Evolutionary conservation across 1,139 yeast species (phyloP).

Genomic region (Saccharomyces hybrid): DNA sequence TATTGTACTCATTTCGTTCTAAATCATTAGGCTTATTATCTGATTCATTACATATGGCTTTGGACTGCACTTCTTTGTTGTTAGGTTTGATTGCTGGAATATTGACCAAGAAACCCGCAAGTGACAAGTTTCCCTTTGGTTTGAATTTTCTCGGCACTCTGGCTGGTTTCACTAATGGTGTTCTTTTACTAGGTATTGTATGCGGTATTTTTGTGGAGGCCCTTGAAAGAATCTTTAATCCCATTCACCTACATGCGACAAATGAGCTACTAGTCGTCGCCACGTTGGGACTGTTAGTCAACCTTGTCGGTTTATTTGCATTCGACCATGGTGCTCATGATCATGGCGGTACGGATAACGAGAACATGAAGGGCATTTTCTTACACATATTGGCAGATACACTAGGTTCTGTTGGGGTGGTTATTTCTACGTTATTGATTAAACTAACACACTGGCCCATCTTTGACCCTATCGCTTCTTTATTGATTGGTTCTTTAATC

Average conservation of each 20-base stretch:
- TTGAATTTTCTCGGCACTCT: conserved; percentile 77
- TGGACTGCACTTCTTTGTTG: conserved; percentile 85
- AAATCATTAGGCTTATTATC: conserved; percentile 86
- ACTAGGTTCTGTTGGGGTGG: conserved; percentile 93
- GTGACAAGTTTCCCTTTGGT: conserved; percentile 78
- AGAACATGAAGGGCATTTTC: conserved; percentile 92
- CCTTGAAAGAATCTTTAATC: conserved; percentile 66
- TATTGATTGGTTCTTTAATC: conserved; percentile 76
- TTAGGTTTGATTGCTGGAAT: conserved; percentile 85
- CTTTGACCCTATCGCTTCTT: conserved; percentile 88
- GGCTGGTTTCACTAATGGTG: conserved; percentile 94
- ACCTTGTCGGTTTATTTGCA: conserved; percentile 87
- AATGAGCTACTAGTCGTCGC: conserved; percentile 85
- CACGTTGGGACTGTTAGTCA: conserved; percentile 74
- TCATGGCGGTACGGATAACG: conserved; percentile 42
- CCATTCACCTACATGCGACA: conserved; percentile 70
- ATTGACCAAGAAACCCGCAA: conserved; percentile 50
- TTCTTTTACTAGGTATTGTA: conserved; percentile 77
- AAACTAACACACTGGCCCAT: conserved; percentile 50
- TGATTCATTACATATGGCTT: conserved; percentile 92
- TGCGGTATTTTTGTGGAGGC: conserved; percentile 87
- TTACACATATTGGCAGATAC: conserved; percentile 93
- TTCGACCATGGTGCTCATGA: conserved; percentile 62
- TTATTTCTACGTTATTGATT: conserved; percentile 68
- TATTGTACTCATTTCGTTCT: conserved; percentile 84